phyloP scores from a whole-genome alignment of 2,329 filamentous ascomycete genomes.

The Paecilomyces sp. region DNA sequence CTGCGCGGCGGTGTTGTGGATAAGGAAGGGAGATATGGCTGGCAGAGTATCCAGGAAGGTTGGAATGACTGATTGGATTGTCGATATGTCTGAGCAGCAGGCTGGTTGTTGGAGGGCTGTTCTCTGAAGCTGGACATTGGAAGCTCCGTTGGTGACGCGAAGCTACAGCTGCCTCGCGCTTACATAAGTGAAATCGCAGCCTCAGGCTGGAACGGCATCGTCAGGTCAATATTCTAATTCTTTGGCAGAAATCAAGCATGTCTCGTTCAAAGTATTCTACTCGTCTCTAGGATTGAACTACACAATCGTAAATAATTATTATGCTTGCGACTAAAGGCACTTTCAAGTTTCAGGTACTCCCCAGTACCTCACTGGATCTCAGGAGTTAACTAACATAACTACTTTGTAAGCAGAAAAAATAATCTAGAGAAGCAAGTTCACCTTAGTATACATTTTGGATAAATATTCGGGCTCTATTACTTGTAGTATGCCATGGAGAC shows the following conservation, averaged over 20 bases:
- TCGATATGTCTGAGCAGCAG: neutral
- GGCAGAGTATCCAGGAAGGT: neutral
- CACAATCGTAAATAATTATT: too few relatives aligned
- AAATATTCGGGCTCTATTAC: neutral
- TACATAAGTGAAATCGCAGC: slow-evolving; percentile 20
- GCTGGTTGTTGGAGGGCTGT: neutral
- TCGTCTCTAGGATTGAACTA: too few relatives aligned
- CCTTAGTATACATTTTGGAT: too few relatives aligned
- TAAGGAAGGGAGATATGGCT: neutral
- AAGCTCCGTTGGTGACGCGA: slow-evolving; percentile 22
- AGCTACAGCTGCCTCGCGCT: slow-evolving; percentile 31
- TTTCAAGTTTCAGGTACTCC: too few relatives aligned
- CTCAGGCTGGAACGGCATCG: slow-evolving; percentile 1
- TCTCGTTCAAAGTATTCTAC: neutral
- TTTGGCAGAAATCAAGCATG: neutral
- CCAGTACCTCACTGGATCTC: too few relatives aligned
- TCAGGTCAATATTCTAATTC: neutral
- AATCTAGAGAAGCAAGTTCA: too few relatives aligned
- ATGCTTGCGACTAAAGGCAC: too few relatives aligned
- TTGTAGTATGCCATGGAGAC: neutral
- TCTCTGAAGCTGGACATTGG: neutral
- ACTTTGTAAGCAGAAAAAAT: too few relatives aligned
- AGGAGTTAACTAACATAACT: too few relatives aligned
- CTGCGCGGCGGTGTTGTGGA: slow-evolving; percentile 8
- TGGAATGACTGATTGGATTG: neutral